Evolutionary conservation across 176 grass and related monocot genomes (phyloP), one percentile per base, ranked within the genome.

Genomic region (Aegilops tauschii): DNA sequence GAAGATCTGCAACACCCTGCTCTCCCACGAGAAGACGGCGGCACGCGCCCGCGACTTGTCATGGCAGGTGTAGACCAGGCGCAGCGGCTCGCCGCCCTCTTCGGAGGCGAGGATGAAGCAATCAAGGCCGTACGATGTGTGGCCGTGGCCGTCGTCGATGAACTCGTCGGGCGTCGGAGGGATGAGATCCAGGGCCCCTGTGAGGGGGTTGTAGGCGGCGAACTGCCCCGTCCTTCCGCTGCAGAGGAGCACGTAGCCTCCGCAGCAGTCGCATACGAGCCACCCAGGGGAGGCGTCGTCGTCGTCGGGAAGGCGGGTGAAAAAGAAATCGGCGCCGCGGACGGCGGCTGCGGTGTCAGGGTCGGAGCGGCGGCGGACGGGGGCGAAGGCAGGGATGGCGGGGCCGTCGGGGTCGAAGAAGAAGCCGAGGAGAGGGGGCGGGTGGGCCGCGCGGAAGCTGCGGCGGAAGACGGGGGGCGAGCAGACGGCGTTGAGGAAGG

Each of bases 261-360:
- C 67, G 8, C 34, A 8, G 67, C 67, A 70, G 34, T 70, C 67
- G 32, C 34, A 1, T 37, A 70, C 67, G 67, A 20, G 8, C 67
- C 67, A 70, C 34, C 67, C 67, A 70, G 67, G 67, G 34, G 67
- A 70, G 18, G 34, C 67, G 0, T 70, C 18, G 67, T 37, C 17
- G 35, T 70, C 67, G 67, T 70, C 67, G 67, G 67, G 67, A 34
- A 70, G 34, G 67, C 67, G 67, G 67, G 67, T 39, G 67, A 70
- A 35, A 34, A 70, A 70, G 67, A 70, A 70, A 32, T 70, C 67
- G 17, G 34, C 67, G 17, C 67, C 34, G 8, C 67, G 67, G 67
- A 70, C 18, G 67, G 67, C 34, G 67, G 67, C 67, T 4, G 67
- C 67, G 34, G 5, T 3, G 67, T 70, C 67, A 20, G 67, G 32